Evolutionary conservation across 1,284 basidiomycete species (phyloP), one percentile per base, ranked within the genome.

Genomic region (Cryptococcus sp.): DNA sequence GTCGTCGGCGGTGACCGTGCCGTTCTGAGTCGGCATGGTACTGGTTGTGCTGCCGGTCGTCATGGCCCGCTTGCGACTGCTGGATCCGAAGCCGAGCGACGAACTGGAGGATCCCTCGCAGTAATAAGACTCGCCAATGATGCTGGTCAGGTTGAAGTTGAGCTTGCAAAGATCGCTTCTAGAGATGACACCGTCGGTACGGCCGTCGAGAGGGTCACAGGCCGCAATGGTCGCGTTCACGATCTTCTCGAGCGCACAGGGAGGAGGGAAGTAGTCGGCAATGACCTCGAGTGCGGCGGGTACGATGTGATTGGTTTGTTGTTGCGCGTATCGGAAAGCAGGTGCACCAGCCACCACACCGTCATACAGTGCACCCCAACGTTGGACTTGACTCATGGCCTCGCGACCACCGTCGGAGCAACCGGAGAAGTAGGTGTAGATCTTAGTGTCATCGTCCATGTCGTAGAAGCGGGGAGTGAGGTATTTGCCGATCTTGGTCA

Each of bases 291-390:
- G 44, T 11, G 47, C 46, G 25, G 48, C 46, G 22, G 50, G 37
- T 26, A 19, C 25, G 13, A 46, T 22, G 22, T 56, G 54, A 23
- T 26, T 22, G 17, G 52, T 39, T 37, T 46, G 47, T 23, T 48
- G 44, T 15, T 57, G 55, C 25, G 55, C 52, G 37, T 50, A 50
- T n/a, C 52, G 46, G 17, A 55, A 44, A 3, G 72, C 74, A 8
- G 76, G 76, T 43, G 67, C 55, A n/a, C 72, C 76, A 5, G 64
- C 70, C 26, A 77, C 38, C 17, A 74, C 55, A 34, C 74, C 76
- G 57, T 78, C 72, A 59, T 71, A 78, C 52, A 75, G 68, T 5
- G 65, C 59, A 1, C 68, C 67, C 55, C 57, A 69, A 3, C 60
- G 50, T 49, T 69, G 57, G 8, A 64, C 68, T 15, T 61, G 53